These are phyloP conservation scores for Penicillium longicatenatum DNA, from an alignment of 495 filamentous ascomycete genomes.

Conservation along the genomic window DNA sequence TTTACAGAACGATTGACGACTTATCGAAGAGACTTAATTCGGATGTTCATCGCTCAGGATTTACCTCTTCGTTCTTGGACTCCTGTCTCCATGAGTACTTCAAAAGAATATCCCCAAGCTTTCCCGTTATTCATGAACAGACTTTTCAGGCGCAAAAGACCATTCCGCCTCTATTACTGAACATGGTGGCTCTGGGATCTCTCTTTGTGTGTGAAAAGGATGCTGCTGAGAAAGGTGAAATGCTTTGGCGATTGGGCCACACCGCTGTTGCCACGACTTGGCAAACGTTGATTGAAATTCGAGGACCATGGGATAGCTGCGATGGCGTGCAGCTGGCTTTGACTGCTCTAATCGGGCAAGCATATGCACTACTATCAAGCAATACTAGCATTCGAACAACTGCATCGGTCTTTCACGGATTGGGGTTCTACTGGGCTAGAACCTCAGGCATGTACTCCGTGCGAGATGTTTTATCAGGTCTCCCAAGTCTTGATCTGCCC, in stretches of 20 bases:
- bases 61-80: constrained; percentile 21
- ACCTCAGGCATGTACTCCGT: constrained; percentile 22
- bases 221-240: constrained; percentile 14
- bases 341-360: constrained; percentile 20
- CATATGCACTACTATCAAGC: constrained; percentile 20
- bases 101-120: constrained; percentile 14
- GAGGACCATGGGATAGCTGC: constrained; percentile 22
- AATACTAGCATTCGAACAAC: constrained; percentile 18
- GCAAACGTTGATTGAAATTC: constrained; percentile 15
- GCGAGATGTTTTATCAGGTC: constrained; percentile 1
- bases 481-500: constrained; percentile 2
- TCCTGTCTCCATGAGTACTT: constrained; percentile 22
- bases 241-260: constrained; percentile 23
- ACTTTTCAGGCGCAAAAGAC: constrained; percentile 15
- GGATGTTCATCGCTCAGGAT: constrained; percentile 16
- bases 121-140: constrained; percentile 19
- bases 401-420: constrained; percentile 17
- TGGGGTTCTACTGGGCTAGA: constrained; percentile 24
- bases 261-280: constrained; percentile 23
- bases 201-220: constrained; percentile 19
- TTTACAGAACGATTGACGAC: constrained; percentile 19
- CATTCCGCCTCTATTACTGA: constrained; percentile 19
- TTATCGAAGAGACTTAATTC: constrained; percentile 18
- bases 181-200: constrained; percentile 24
- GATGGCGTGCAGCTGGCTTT: constrained; percentile 23